phyloP scores from a whole-genome alignment of 305 asterid species.

The Solanum hybrid region DNA sequence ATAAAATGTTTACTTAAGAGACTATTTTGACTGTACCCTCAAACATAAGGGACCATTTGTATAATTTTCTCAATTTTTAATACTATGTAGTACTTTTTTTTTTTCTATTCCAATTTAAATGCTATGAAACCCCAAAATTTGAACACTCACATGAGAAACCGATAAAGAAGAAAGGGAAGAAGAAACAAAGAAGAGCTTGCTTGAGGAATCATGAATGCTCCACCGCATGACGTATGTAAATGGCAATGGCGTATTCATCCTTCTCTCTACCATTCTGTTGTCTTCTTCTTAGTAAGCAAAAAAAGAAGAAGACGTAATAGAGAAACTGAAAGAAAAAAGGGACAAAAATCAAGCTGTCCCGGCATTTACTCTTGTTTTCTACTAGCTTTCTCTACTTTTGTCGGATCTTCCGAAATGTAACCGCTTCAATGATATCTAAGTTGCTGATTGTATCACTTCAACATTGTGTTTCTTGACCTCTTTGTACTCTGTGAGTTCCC shows the following conservation, averaged over 20 bases:
- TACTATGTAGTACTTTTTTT: fast-evolving
- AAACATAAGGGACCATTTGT: not conserved
- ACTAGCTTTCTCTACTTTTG: not conserved
- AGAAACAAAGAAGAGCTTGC: not conserved
- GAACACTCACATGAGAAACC: not conserved
- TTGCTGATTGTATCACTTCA: not conserved
- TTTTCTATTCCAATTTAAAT: not conserved
- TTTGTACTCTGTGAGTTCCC: not conserved
- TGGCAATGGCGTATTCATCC: not conserved
- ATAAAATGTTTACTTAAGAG: not conserved
- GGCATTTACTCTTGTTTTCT: not conserved
- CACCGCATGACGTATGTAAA: not conserved
- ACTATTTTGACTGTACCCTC: not conserved
- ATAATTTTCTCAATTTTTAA: not conserved
- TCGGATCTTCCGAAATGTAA: not conserved
- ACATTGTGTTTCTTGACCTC: not conserved
- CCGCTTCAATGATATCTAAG: not conserved
- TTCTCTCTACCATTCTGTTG: not conserved
- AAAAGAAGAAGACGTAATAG: not conserved
- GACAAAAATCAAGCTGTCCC: not conserved
- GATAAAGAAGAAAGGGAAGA: not conserved
- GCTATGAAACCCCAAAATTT: not conserved
- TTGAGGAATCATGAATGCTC: not conserved
- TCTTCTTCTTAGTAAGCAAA: not conserved
- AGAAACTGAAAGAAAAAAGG: not conserved